These are phyloP conservation scores for Zizania latifolia DNA, from an alignment of 176 grass and related monocot genomes.

Conservation along the genomic window DNA sequence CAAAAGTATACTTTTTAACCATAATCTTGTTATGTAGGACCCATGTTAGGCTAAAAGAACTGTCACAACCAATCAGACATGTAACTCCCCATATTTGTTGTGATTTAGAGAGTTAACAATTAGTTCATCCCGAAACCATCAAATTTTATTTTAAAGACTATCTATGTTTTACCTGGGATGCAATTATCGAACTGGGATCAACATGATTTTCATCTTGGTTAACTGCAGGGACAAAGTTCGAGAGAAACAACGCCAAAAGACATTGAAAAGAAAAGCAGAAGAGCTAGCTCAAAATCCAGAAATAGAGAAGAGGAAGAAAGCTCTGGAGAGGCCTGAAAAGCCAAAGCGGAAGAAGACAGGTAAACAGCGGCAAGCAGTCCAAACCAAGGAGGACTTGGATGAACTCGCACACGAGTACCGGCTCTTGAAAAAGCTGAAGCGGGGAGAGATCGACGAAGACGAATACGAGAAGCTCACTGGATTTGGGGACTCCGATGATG, in stretches of 20 bases:
- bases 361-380: conserved; percentile 57
- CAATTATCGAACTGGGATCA: background rate
- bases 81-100: background rate
- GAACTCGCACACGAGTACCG: conserved; percentile 77
- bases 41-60: background rate
- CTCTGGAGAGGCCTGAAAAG: conserved; percentile 26
- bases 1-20: background rate
- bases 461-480: conserved; percentile 85
- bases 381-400: conserved; percentile 87
- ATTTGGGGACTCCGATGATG: conserved; percentile 46
- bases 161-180: background rate
- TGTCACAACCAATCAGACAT: background rate
- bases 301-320: conserved; percentile 43
- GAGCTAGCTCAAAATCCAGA: conserved; percentile 46
- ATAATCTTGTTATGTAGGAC: background rate
- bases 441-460: conserved; percentile 62
- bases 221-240: conserved; percentile 63
- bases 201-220: background rate
- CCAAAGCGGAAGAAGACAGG: conserved; percentile 80
- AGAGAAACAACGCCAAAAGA: conserved; percentile 77
- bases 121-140: background rate
- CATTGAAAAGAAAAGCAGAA: conserved; percentile 64
- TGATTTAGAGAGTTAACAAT: background rate
- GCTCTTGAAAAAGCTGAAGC: conserved; percentile 81
- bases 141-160: background rate